phyloP scores from a whole-genome alignment of 441 rosid genomes.

The Gossypium armourianum region DNA sequence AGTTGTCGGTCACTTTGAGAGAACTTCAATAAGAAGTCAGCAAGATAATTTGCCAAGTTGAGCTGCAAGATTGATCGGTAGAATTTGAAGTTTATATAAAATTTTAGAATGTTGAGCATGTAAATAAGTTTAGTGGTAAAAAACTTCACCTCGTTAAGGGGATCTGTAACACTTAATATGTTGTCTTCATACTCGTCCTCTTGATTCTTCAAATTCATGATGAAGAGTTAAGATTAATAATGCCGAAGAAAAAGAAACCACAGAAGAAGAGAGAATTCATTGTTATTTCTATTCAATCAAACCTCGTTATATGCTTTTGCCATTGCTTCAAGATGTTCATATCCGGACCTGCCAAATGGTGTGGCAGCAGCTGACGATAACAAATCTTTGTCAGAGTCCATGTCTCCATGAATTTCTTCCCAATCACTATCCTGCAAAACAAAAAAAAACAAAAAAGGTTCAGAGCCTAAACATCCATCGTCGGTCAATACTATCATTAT shows the following conservation, averaged over 20 bases:
- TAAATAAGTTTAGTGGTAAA: not conserved
- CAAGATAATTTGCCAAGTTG: constrained; percentile 55
- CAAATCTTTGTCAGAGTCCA: constrained; percentile 37
- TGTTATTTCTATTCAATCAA: not conserved
- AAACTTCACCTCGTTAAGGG: constrained; percentile 57
- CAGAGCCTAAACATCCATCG: constrained; percentile 14
- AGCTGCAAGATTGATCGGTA: constrained; percentile 34
- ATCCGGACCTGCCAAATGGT: constrained; percentile 45
- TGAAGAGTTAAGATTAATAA: constrained; percentile 16
- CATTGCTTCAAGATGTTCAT: constrained; percentile 76
- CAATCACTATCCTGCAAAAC: constrained; percentile 57
- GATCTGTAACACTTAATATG: constrained; percentile 40
- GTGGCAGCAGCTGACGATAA: constrained; percentile 35
- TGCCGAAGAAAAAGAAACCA: not conserved
- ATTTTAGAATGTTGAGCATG: not conserved
- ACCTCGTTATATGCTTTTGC: constrained; percentile 62
- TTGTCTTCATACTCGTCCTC: constrained; percentile 56
- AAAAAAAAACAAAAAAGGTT: constrained; percentile 2
- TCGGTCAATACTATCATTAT: not conserved
- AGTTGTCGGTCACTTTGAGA: constrained; percentile 34
- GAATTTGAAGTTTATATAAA: not conserved
- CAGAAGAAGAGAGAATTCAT: not conserved
- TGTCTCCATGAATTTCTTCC: constrained; percentile 64
- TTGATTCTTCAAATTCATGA: constrained; percentile 36
- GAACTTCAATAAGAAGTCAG: constrained; percentile 50